A percentile compares a stretch with the other conserved stretches of the same genome.
These are phyloP conservation scores for Geranium incanum DNA, from an alignment of 441 rosid genomes.

Conservation along the genomic window DNA sequence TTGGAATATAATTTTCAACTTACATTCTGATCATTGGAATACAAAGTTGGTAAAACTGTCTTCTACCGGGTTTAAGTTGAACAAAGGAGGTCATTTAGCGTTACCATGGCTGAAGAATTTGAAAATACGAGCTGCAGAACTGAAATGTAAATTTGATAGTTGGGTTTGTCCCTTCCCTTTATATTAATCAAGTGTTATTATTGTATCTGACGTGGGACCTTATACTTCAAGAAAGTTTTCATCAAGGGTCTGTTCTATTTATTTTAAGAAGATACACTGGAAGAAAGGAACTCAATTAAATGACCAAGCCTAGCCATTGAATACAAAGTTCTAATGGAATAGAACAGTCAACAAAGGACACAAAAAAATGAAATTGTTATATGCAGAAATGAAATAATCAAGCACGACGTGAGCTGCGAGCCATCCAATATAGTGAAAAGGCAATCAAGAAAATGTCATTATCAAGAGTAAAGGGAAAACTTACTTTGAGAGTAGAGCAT, in stretches of 20 bases:
- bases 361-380: neutral
- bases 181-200: no score
- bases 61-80: neutral
- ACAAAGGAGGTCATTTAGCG: neutral
- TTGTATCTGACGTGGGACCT: no score
- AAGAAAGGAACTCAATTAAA: neutral
- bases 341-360: neutral
- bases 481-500: conserved; percentile 77
- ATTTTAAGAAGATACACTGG: neutral
- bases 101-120: no score
- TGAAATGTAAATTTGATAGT: no score
- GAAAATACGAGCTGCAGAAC: no score
- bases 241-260: neutral
- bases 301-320: neutral
- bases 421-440: neutral
- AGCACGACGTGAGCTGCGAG: neutral
- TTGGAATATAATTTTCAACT: neutral
- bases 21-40: neutral
- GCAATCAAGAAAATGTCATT: neutral
- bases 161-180: no score
- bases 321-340: neutral
- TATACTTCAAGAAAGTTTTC: neutral
- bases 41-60: neutral
- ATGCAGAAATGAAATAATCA: neutral
- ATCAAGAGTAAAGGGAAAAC: conserved; percentile 13